Evolutionary conservation across 169 alveolate species (phyloP).

Genomic region (Cryptosporidium sp.): DNA sequence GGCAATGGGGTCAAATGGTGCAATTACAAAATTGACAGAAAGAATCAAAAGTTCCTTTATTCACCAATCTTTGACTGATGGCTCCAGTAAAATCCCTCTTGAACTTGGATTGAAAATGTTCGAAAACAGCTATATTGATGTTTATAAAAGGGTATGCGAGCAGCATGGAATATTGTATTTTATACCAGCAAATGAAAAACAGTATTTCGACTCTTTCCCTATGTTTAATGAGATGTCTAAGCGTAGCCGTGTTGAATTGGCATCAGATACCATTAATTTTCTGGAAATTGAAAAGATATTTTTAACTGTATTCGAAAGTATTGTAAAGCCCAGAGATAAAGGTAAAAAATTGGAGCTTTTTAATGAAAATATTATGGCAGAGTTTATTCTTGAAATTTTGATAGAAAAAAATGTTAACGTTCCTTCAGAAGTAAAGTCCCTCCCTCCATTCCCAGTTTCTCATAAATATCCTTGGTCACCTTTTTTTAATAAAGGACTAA

Average conservation of each 20-base stretch:
- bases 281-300: constrained; percentile 30
- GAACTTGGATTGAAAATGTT: constrained; percentile 59
- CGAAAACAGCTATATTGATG: constrained; percentile 28
- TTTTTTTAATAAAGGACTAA: constrained; percentile 11
- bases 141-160: constrained; percentile 67
- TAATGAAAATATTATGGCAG: constrained; percentile 62
- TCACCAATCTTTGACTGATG: constrained; percentile 69
- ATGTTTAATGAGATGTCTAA: constrained; percentile 35
- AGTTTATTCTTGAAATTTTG: constrained; percentile 16
- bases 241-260: constrained; percentile 12
- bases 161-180: constrained; percentile 59
- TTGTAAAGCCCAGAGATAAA: background rate
- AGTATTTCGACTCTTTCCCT: constrained; percentile 7
- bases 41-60: constrained; percentile 29
- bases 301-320: constrained; percentile 11
- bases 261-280: constrained; percentile 42
- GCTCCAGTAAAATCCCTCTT: constrained; percentile 32
- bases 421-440: constrained; percentile 31
- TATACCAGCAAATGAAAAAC: background rate
- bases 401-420: background rate
- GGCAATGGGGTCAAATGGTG: background rate
- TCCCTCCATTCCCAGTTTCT: constrained; percentile 12
- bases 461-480: constrained; percentile 72
- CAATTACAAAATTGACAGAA: background rate
- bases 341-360: constrained; percentile 9